Evolutionary conservation across 768 basidiomycete species (phyloP).

Genomic region (Calocybe gangraenosa): DNA sequence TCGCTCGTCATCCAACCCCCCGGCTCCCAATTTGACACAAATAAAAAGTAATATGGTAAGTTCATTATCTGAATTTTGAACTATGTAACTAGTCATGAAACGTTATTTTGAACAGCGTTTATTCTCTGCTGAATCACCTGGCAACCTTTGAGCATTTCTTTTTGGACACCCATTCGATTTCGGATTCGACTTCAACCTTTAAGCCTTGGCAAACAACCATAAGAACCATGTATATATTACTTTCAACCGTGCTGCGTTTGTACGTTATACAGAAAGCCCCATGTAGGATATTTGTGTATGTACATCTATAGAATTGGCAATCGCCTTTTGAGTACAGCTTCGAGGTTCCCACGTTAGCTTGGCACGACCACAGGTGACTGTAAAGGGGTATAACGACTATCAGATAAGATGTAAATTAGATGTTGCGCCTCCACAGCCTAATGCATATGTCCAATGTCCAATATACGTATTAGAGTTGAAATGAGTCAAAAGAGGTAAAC

Average conservation of each 20-base stretch:
- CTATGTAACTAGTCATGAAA: background rate
- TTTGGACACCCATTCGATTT: conserved; percentile 16
- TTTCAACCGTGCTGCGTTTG: no score
- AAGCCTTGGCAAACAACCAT: no score
- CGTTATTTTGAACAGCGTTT: conserved; percentile 20
- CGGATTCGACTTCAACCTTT: conserved; percentile 5
- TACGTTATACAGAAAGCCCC: no score
- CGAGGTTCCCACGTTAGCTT: no score
- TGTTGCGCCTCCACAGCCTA: no score
- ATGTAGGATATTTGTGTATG: background rate
- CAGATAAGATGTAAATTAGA: conserved; percentile 12
- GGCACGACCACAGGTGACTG: no score
- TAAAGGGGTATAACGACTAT: no score
- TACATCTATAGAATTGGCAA: background rate
- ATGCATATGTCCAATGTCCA: no score
- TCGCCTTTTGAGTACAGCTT: no score
- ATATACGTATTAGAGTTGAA: no score
- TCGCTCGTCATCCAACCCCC: conserved; percentile 32
- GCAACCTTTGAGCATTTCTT: conserved; percentile 24
- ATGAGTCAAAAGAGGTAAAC: no score
- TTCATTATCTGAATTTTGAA: background rate
- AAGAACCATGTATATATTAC: no score
- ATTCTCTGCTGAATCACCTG: conserved; percentile 40
- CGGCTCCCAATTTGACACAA: conserved; percentile 24
- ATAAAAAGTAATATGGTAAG: conserved; percentile 14